phyloP scores from a whole-genome alignment of 23 red algal genomes.

The Gracilaria gracilis region DNA sequence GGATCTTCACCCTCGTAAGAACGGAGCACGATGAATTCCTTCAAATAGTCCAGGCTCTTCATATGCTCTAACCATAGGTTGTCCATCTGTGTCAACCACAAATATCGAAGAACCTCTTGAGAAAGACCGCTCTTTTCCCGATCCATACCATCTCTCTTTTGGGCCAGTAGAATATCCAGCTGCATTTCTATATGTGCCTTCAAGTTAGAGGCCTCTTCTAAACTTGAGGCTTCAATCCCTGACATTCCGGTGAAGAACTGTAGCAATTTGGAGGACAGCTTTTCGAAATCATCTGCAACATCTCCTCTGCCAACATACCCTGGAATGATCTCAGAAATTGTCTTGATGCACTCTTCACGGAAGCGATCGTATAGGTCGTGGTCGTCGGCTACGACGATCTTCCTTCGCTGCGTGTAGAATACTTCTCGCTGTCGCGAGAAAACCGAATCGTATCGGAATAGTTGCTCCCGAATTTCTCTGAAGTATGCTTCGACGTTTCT shows the following conservation, averaged over 20 bases:
- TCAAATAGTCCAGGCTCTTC: slow-evolving; percentile 82
- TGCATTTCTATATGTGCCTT: slow-evolving; percentile 9
- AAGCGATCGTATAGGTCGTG: slow-evolving; percentile 48
- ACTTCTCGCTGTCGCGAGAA: slow-evolving; percentile 75
- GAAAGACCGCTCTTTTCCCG: slow-evolving; percentile 30
- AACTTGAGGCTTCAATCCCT: background rate
- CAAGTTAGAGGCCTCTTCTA: slow-evolving; percentile 14
- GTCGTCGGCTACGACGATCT: slow-evolving; percentile 49
- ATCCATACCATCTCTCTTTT: slow-evolving; percentile 37
- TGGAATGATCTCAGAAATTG: slow-evolving; percentile 59
- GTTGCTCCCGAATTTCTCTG: slow-evolving; percentile 84
- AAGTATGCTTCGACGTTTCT: slow-evolving; percentile 90
- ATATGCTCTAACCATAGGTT: slow-evolving; percentile 93
- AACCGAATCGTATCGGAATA: slow-evolving; percentile 92
- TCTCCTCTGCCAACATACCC: slow-evolving; percentile 43
- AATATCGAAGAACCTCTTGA: slow-evolving; percentile 68
- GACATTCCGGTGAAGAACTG: slow-evolving; percentile 79
- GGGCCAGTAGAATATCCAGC: slow-evolving; percentile 3
- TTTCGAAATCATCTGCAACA: slow-evolving; percentile 58
- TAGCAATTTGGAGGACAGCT: slow-evolving; percentile 64
- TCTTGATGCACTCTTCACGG: slow-evolving; percentile 57
- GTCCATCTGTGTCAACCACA: slow-evolving; percentile 87
- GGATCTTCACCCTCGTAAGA: slow-evolving; percentile 84
- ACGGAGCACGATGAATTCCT: slow-evolving; percentile 85
- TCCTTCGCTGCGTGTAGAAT: slow-evolving; percentile 76